phyloP scores from a whole-genome alignment of 768 basidiomycete species.

The Naganishia onofrii region DNA sequence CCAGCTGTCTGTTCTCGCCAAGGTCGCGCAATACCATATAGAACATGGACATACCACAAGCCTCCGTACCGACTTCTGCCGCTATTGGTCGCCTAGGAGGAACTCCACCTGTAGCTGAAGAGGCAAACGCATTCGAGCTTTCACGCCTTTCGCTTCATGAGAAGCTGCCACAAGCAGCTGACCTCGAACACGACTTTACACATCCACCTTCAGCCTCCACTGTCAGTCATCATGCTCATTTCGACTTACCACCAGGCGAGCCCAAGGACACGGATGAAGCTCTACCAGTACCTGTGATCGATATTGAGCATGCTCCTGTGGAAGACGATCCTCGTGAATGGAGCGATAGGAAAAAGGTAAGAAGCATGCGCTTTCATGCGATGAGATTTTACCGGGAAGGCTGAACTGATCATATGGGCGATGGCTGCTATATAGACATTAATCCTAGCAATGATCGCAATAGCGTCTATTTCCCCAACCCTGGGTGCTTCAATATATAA shows the following conservation, averaged over 20 bases:
- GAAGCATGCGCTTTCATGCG: neutral
- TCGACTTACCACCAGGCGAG: conserved; percentile 35
- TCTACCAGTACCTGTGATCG: conserved; percentile 35
- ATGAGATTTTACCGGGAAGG: neutral
- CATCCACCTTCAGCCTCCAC: neutral
- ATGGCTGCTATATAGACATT: conserved; percentile 31
- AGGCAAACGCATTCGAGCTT: conserved; percentile 5
- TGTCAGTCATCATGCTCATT: conserved; percentile 37
- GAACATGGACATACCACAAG: conserved; percentile 16
- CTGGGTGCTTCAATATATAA: conserved; percentile 52
- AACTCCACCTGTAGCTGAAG: conserved; percentile 6
- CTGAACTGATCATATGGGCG: neutral
- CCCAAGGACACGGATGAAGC: neutral
- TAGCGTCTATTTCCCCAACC: conserved; percentile 44
- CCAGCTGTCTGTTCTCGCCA: neutral
- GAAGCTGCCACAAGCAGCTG: neutral
- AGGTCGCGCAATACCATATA: neutral
- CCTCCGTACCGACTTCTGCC: conserved; percentile 4
- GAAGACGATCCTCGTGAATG: conserved; percentile 54
- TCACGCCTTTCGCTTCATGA: neutral
- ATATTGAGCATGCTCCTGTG: conserved; percentile 53
- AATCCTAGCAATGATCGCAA: conserved; percentile 37
- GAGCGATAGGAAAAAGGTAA: conserved; percentile 46
- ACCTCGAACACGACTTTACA: neutral
- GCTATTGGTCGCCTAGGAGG: conserved; percentile 2